Evolutionary conservation across 345 rosid genomes (phyloP).

Genomic region (Cardiospermum halicacabum): DNA sequence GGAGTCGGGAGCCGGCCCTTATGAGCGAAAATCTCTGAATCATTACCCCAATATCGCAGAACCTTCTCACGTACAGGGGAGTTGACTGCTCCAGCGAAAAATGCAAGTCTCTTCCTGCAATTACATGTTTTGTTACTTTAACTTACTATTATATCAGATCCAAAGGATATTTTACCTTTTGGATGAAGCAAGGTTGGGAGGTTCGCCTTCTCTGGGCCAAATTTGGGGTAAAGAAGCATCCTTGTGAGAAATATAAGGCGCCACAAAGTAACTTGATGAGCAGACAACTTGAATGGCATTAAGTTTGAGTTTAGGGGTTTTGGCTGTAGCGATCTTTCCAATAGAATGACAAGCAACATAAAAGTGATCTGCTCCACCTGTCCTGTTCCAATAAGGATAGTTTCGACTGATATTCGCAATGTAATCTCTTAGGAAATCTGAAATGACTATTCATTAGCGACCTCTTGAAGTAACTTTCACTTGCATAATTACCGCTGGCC

Average conservation of each 20-base stretch:
- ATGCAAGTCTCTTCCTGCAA: conserved; percentile 52
- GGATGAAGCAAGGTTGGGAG: conserved; percentile 33
- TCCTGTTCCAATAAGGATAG: conserved; percentile 61
- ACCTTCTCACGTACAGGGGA: conserved; percentile 55
- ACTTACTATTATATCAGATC: neutral
- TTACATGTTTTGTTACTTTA: conserved; percentile 1
- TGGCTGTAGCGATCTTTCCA: conserved; percentile 47
- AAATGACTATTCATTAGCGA: conserved; percentile 45
- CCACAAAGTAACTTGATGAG: conserved; percentile 52
- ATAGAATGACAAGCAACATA: conserved; percentile 61
- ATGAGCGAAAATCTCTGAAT: conserved; percentile 44
- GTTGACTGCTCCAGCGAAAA: conserved; percentile 57
- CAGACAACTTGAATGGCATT: conserved; percentile 61
- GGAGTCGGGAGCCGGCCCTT: conserved; percentile 47
- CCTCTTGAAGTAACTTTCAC: conserved; percentile 59
- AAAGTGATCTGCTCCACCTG: conserved; percentile 61
- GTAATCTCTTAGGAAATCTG: conserved; percentile 38
- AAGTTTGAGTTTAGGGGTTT: conserved; percentile 31
- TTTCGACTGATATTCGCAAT: conserved; percentile 33
- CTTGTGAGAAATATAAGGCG: conserved; percentile 51
- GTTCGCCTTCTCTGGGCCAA: conserved; percentile 58
- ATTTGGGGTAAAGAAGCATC: conserved; percentile 57
- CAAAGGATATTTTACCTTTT: conserved; percentile 32
- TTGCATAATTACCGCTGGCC: conserved; percentile 51
- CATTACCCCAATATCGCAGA: conserved; percentile 44